phyloP scores from a whole-genome alignment of 2,329 filamentous ascomycete species.

The Helotiales sp. region DNA sequence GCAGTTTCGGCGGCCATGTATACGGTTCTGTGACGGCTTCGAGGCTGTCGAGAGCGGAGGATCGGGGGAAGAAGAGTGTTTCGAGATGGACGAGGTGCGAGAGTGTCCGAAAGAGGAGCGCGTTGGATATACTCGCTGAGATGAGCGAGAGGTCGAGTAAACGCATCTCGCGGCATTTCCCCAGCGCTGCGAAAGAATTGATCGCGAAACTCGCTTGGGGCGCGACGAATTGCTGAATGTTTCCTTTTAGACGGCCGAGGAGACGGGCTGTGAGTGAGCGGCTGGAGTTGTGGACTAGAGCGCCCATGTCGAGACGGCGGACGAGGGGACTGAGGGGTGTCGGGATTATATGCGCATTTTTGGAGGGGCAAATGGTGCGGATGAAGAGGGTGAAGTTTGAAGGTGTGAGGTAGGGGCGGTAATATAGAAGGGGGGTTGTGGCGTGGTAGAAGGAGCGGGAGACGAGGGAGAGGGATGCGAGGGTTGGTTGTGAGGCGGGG shows the following conservation, averaged over 20 bases:
- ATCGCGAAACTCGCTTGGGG: conserved; percentile 44
- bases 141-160: conserved; percentile 42
- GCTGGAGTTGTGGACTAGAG: conserved; percentile 42
- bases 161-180: conserved; percentile 42
- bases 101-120: conserved; percentile 42
- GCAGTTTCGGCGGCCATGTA: conserved; percentile 41
- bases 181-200: conserved; percentile 43
- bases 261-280: conserved; percentile 42
- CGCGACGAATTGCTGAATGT: conserved; percentile 43
- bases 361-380: conserved; percentile 43
- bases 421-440: conserved; percentile 38
- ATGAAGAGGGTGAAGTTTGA: conserved; percentile 42
- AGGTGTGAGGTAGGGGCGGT: conserved; percentile 38
- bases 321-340: conserved; percentile 40
- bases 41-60: conserved; percentile 32
- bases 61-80: conserved; percentile 42
- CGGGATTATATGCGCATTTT: conserved; percentile 44
- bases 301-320: conserved; percentile 42
- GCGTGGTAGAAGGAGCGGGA: conserved; percentile 42
- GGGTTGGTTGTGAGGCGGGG: conserved; percentile 30
- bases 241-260: conserved; percentile 42
- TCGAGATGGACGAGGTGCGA: conserved; percentile 39
- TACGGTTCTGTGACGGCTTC: conserved; percentile 28
- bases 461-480: conserved; percentile 41
- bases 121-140: conserved; percentile 41